These are phyloP conservation scores for Exophiala sp. DNA, from an alignment of 2,329 filamentous ascomycete genomes.

Conservation along the genomic window DNA sequence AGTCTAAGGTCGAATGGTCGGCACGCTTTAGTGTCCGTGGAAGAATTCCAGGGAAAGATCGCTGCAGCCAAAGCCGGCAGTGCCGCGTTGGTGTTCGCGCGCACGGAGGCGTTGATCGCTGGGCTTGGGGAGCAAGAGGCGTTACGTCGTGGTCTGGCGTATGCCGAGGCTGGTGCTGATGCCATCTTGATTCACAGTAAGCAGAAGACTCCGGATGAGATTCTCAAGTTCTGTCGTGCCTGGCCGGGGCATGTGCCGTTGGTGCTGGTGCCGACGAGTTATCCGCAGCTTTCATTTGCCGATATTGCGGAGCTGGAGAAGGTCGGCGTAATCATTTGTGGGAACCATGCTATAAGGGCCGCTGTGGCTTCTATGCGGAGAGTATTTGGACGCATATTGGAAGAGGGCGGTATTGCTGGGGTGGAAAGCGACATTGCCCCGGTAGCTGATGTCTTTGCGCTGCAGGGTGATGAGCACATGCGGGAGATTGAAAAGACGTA, in stretches of 20 bases:
- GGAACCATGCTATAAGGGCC: constrained; percentile 10
- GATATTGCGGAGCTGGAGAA: neutral
- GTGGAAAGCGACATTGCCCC: constrained; percentile 12
- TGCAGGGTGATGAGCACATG: constrained; percentile 16
- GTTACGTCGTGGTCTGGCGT: constrained; percentile 4
- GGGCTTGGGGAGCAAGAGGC: constrained; percentile 12
- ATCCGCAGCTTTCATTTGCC: constrained; percentile 13
- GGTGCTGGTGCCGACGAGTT: constrained; percentile 17
- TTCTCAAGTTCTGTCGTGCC: constrained; percentile 15
- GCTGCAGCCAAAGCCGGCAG: constrained; percentile 9
- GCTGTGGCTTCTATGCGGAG: constrained; percentile 3
- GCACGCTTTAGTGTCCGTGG: constrained; percentile 9
- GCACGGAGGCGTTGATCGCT: constrained; percentile 17
- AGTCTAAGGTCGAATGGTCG: too few species aligned
- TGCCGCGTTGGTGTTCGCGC: constrained; percentile 17
- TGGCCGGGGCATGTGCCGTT: constrained; percentile 12
- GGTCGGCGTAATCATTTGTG: constrained; percentile 16
- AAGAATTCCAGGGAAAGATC: constrained; percentile 19
- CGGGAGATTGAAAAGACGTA: constrained; percentile 11
- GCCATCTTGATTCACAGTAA: constrained; percentile 20
- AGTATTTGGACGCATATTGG: constrained; percentile 5
- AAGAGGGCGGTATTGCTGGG: constrained; percentile 6
- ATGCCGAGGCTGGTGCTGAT: constrained; percentile 15
- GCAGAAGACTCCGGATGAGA: constrained; percentile 13
- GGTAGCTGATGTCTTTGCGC: constrained; percentile 12